Conservation (phyloP, 148 eudicot species). For the Amaranthus cruentus region DNA sequence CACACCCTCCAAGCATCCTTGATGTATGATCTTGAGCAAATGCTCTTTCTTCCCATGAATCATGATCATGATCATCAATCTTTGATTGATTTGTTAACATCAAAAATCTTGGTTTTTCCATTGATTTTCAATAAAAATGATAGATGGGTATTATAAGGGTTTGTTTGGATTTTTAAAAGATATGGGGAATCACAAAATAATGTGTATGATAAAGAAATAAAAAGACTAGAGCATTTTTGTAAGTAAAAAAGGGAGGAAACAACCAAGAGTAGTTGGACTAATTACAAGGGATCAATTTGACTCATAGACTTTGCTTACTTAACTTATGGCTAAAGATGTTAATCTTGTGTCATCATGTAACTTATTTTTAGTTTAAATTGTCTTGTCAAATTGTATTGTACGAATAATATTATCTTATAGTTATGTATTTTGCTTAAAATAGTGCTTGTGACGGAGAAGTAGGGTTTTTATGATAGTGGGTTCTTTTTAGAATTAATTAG, state of each 20-base stretch:
- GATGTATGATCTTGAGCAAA: conserved; percentile 68
- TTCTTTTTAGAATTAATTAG: no score
- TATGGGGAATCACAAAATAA: neutral
- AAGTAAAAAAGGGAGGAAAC: conserved; percentile 11
- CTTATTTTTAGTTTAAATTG: conserved; percentile 25
- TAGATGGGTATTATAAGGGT: no score
- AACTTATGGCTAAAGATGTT: conserved; percentile 16
- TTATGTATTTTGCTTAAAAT: neutral
- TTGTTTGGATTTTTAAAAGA: no score
- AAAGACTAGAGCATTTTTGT: neutral
- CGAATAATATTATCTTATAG: conserved; percentile 11
- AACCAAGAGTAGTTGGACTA: conserved; percentile 12
- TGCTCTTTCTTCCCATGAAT: conserved; percentile 87
- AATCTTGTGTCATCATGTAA: conserved; percentile 9
- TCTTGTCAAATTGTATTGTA: conserved; percentile 24
- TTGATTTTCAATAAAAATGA: neutral
- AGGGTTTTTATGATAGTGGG: neutral
- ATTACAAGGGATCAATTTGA: conserved; percentile 1
- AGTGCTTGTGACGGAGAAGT: conserved; percentile 5
- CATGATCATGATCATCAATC: conserved; percentile 24
- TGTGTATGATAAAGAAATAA: neutral
- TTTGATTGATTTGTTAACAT: conserved; percentile 33
- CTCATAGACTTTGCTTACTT: neutral
- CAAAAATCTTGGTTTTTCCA: conserved; percentile 47
- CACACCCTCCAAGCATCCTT: conserved; percentile 64